phyloP scores from a whole-genome alignment of 768 basidiomycete genomes.

The Sarcomyxa edulis region DNA sequence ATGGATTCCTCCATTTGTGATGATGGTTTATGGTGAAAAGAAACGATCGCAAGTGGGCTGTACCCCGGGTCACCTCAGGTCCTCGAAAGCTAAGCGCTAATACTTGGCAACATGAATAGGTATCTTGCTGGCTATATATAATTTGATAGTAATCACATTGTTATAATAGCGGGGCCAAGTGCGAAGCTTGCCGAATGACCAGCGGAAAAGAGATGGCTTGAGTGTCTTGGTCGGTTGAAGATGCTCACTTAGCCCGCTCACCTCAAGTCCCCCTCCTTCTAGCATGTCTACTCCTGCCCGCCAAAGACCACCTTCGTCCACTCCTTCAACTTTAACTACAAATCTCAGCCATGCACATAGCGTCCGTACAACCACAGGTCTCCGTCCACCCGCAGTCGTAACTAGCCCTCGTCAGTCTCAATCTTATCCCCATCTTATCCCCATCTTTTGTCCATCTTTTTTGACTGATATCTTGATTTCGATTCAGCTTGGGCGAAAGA shows the following conservation, averaged over 20 bases:
- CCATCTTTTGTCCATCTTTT: slow-evolving; percentile 3
- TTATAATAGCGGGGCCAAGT: no score
- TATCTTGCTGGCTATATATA: no score
- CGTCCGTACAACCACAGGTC: slow-evolving; percentile 22
- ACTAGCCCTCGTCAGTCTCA: slow-evolving; percentile 62
- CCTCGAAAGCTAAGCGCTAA: no score
- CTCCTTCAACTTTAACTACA: slow-evolving; percentile 29
- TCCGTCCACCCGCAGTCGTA: slow-evolving; percentile 49
- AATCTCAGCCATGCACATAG: slow-evolving; percentile 28
- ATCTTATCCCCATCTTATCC: not conserved
- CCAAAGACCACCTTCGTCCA: slow-evolving; percentile 24
- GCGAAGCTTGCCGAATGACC: slow-evolving; percentile 5
- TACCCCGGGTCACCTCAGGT: no score
- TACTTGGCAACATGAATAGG: slow-evolving; percentile 3
- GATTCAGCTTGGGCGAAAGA: slow-evolving; percentile 75
- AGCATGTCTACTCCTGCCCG: no score
- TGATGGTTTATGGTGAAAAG: not conserved
- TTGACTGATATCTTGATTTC: slow-evolving; percentile 5
- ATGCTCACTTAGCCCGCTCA: slow-evolving; percentile 32
- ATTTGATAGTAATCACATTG: no score
- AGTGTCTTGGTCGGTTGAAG: slow-evolving; percentile 1
- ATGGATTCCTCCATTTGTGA: slow-evolving; percentile 51
- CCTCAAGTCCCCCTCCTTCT: no score
- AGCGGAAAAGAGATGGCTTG: not conserved
- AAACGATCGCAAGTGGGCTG: no score